phyloP scores from a whole-genome alignment of 2,329 filamentous ascomycete species.

The Pestalotiopsis sp. region DNA sequence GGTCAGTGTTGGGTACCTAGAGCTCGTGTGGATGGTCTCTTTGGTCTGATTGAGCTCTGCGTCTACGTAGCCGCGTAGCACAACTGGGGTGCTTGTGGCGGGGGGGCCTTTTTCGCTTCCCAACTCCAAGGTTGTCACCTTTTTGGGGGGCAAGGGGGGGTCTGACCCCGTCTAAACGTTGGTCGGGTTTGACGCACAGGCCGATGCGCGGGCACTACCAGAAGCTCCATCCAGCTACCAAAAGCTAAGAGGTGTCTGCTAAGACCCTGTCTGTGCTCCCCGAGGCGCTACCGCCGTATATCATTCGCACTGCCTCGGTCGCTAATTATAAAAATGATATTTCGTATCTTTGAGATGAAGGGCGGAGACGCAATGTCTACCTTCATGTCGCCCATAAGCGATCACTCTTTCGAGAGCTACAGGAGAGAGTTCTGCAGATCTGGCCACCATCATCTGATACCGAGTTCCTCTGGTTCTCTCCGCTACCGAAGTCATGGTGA shows the following conservation, averaged over 20 bases:
- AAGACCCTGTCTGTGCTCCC: background rate
- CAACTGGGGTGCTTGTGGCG: background rate
- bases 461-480: background rate
- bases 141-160: background rate
- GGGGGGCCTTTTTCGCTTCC: background rate
- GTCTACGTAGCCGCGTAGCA: background rate
- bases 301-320: background rate
- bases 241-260: background rate
- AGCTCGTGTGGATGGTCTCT: background rate
- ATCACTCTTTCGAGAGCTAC: background rate
- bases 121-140: background rate
- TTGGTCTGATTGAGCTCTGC: background rate
- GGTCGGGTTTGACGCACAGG: background rate
- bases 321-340: background rate
- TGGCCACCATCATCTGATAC: background rate
- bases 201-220: background rate
- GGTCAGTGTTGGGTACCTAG: background rate
- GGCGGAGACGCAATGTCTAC: background rate
- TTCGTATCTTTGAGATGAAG: background rate
- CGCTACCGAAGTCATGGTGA: background rate
- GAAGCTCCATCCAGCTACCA: background rate
- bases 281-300: background rate
- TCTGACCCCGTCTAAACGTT: background rate
- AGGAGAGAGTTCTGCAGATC: background rate
- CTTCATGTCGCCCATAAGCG: background rate